phyloP scores from a whole-genome alignment of 305 asterid genomes.

The Fraxinus velutina region DNA sequence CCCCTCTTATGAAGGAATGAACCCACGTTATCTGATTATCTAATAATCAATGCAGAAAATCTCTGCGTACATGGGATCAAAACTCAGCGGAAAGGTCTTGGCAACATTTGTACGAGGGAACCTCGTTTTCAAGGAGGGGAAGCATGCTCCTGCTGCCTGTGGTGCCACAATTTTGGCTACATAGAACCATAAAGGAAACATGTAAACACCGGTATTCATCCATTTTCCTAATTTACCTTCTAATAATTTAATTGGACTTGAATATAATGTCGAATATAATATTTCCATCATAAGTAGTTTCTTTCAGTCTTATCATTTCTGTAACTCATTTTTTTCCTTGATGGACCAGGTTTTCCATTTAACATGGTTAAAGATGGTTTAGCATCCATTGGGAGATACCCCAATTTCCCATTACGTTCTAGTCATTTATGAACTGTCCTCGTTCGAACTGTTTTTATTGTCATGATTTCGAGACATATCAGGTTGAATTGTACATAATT shows the following conservation, averaged over 20 bases:
- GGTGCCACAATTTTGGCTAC: conserved; percentile 56
- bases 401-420: background rate
- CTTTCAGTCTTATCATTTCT: background rate
- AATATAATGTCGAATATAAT: background rate
- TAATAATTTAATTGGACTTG: background rate
- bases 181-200: conserved; percentile 16
- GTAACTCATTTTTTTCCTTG: background rate
- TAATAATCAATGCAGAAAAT: conserved; percentile 49
- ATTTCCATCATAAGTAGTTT: background rate
- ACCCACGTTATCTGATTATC: background rate
- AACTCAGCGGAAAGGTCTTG: conserved; percentile 65
- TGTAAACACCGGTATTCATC: background rate
- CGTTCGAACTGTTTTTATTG: background rate
- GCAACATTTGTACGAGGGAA: conserved; percentile 82
- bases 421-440: background rate
- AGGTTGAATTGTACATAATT: conserved; percentile 29
- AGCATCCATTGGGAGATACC: conserved; percentile 7
- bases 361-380: conserved; percentile 4
- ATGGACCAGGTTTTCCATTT: conserved; percentile 16
- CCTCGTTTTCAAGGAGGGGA: conserved; percentile 59
- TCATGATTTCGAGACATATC: background rate
- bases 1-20: background rate
- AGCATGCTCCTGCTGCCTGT: conserved; percentile 74
- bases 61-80: conserved; percentile 85
- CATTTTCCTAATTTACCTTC: background rate